Base-by-base conservation (phyloP, 2,329 filamentous ascomycete species). In the Venturia nashicola region DNA sequence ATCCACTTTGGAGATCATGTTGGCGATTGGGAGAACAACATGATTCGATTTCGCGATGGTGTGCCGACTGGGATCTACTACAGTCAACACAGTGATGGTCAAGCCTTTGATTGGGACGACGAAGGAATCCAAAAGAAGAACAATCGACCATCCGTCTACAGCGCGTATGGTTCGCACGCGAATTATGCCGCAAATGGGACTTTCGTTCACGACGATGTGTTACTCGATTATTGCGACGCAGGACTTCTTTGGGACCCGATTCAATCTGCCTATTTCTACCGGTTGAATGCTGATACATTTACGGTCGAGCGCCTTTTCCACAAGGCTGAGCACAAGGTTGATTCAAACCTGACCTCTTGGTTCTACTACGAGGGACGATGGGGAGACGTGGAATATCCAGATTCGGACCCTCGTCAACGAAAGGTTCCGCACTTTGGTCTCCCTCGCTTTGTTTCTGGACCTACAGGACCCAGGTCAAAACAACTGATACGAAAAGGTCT, bases 391-490 rank as follows among this genome's bases (percentile, higher is more conserved):
- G 77, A 83, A 68, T 83, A 86, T 64, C 78, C 80, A 3, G 73
- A 76, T 23, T 78, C 77, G 43, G 76, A 80, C 59, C 73, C 74
- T 62, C 73, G 83, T 20, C 78, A 85, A 71, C 70, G 77, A 20
- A 73, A 90, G 44, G 87, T 97, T 67, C 89, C 74, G 64, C 54
- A 76, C 7, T 75, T 92, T 63, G 91, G 91, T 0, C 89, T 97
- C 73, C 96, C 96, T 70, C 92, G 97, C 76, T 97, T 96, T 73
- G 90, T 96, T 36, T 92, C 89, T 55, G 93, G 94, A 0, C 93
- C 94, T 0, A 75, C 87, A 3, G 94, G 94, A 0, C 94, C 93
- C 6, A 86, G 89, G 67, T 94, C 88, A 79, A 97, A 99, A 81
- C 87, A 89, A 66, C 78, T 99, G 61, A 84, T 84, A 18, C 81